Conservation (phyloP, 108 stramenopile species). For the Schizochytrium sp. region DNA sequence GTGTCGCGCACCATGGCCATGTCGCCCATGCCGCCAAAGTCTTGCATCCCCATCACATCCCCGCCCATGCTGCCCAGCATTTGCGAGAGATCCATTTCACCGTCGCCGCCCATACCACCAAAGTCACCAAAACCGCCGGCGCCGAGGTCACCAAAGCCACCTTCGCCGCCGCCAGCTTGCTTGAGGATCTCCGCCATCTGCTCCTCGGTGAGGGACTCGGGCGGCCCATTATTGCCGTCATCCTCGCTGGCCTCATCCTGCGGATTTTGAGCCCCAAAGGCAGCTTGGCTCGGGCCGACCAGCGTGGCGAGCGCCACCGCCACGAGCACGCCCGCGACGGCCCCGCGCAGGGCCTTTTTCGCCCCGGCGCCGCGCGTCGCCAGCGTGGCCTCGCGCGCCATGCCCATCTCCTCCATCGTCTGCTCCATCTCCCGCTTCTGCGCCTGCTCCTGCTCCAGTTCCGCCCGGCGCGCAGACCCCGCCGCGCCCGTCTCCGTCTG, state of each 20-base stretch:
- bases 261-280: no score
- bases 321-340: no score
- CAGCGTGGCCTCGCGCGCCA: no score
- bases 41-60: not conserved
- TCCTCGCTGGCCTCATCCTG: not conserved
- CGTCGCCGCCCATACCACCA: not conserved
- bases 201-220: not conserved
- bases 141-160: not conserved
- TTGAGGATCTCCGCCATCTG: not conserved
- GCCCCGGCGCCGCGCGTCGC: no score
- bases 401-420: no score
- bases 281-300: no score
- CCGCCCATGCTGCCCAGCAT: not conserved
- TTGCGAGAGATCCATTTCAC: not conserved
- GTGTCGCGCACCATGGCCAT: not conserved
- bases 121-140: not conserved
- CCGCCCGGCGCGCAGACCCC: no score
- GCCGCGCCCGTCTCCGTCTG: no score
- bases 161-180: not conserved
- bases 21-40: constrained; percentile 10
- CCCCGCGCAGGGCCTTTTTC: no score
- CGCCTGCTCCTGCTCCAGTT: no score
- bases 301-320: no score
- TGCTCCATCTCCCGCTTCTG: no score
- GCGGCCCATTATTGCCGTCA: not conserved